A percentile compares a stretch with the other conserved stretches of the same genome.
These are phyloP conservation scores for Kentomonas sorsogonicus DNA, from an alignment of 208 protist genomes.

Conservation along the genomic window DNA sequence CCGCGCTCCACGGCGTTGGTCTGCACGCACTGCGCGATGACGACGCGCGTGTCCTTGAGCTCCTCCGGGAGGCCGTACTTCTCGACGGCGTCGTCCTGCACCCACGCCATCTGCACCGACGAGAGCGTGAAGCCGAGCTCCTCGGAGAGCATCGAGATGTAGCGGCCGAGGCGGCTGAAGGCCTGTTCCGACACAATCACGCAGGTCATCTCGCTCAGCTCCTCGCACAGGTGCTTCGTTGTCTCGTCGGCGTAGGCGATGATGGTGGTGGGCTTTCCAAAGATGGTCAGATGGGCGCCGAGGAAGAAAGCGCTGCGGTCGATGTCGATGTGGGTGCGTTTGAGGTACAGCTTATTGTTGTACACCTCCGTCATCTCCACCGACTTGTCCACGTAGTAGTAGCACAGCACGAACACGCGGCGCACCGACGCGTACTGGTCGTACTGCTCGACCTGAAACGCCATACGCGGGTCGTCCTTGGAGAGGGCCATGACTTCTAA, in stretches of 20 bases:
- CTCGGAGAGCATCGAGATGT: slow-evolving; percentile 68
- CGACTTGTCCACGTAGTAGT: slow-evolving; percentile 70
- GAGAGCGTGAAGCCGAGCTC: slow-evolving; percentile 71
- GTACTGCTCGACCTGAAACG: slow-evolving; percentile 68
- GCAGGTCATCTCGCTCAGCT: slow-evolving; percentile 53
- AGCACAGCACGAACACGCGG: slow-evolving; percentile 52
- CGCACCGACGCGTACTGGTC: slow-evolving; percentile 50
- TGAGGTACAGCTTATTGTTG: slow-evolving; percentile 52
- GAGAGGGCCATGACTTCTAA: slow-evolving; percentile 51
- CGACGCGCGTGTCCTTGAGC: slow-evolving; percentile 39
- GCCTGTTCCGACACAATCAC: slow-evolving; percentile 55
- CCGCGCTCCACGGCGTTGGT: slow-evolving; percentile 49
- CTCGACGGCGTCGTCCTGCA: slow-evolving; percentile 21
- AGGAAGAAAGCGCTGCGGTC: slow-evolving; percentile 50
- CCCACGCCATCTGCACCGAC: slow-evolving; percentile 67
- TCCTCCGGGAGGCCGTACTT: slow-evolving; percentile 40
- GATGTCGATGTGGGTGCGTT: slow-evolving; percentile 42
- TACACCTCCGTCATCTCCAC: slow-evolving; percentile 64
- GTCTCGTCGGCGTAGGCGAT: slow-evolving; percentile 76
- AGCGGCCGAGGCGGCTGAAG: slow-evolving; percentile 50
- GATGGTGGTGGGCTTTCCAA: slow-evolving; percentile 55
- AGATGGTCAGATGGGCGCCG: slow-evolving; percentile 51
- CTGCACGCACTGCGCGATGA: slow-evolving; percentile 39
- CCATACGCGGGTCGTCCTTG: slow-evolving; percentile 69
- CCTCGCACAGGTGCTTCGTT: slow-evolving; percentile 69